These are phyloP conservation scores for Pyricularia grisea DNA, from an alignment of 2,329 filamentous ascomycete genomes.

Conservation along the genomic window DNA sequence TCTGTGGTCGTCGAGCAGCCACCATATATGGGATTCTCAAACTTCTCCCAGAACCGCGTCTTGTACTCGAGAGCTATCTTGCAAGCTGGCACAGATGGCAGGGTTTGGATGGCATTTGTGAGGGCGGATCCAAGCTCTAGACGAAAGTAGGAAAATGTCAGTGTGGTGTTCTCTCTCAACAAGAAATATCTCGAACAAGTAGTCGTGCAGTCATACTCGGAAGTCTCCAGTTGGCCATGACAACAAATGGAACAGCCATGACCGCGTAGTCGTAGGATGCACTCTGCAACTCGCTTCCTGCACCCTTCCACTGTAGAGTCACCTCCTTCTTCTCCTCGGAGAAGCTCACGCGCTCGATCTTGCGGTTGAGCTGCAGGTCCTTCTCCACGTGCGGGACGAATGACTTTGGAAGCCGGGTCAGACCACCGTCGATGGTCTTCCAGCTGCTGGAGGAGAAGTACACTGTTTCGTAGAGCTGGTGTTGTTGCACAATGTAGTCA, in stretches of 20 bases:
- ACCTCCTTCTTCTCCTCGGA: conserved; percentile 31
- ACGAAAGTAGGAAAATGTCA: conserved; percentile 15
- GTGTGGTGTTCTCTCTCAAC: no score
- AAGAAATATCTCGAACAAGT: no score
- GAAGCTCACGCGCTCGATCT: conserved; percentile 15
- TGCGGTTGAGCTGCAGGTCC: conserved; percentile 14
- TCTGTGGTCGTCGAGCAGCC: conserved; percentile 48
- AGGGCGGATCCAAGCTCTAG: conserved; percentile 29
- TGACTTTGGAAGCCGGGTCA: conserved; percentile 23
- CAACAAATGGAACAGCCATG: conserved; percentile 53
- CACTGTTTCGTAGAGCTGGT: conserved; percentile 14
- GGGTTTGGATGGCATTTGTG: conserved; percentile 34
- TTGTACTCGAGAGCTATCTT: conserved; percentile 59
- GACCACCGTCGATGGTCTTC: conserved; percentile 21
- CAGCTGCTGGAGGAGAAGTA: conserved; percentile 17
- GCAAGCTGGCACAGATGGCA: conserved; percentile 36
- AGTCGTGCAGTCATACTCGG: background rate
- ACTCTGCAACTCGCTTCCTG: conserved; percentile 23
- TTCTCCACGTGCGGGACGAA: conserved; percentile 22
- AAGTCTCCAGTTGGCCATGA: conserved; percentile 53
- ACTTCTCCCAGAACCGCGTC: conserved; percentile 50
- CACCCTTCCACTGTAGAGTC: conserved; percentile 46
- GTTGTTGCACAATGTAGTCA: background rate
- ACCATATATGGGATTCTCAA: conserved; percentile 46
- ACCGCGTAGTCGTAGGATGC: conserved; percentile 53